These are phyloP conservation scores for Zymoseptoria tritici DNA, from an alignment of 2,329 filamentous ascomycete genomes.

Conservation along the genomic window DNA sequence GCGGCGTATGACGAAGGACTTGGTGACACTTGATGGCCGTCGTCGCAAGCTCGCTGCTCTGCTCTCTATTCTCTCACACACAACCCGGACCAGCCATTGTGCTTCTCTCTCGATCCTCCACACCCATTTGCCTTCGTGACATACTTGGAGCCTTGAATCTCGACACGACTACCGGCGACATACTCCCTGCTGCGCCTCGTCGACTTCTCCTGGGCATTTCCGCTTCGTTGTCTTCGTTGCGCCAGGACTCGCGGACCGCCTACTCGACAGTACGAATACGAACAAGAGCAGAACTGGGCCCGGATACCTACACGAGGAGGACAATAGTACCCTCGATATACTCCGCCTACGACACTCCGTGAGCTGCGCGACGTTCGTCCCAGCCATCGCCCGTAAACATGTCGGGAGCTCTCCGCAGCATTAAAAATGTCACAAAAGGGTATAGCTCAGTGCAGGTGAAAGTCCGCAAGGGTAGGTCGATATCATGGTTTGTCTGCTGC, in stretches of 20 bases:
- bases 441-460: constrained; percentile 96
- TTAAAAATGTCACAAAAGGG: constrained; percentile 99
- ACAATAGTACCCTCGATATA: not conserved
- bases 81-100: not conserved
- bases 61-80: not conserved
- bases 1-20: not conserved
- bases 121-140: not conserved
- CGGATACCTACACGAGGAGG: not conserved
- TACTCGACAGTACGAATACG: not conserved
- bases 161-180: no score
- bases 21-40: not conserved
- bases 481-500: not conserved
- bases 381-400: constrained; percentile 44
- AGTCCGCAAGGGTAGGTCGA: constrained; percentile 79
- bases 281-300: not conserved
- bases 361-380: constrained; percentile 9
- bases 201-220: not conserved
- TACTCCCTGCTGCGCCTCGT: not conserved
- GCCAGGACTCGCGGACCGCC: not conserved
- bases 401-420: constrained; percentile 95
- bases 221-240: not conserved
- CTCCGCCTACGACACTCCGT: constrained; percentile 1
- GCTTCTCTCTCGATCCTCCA: not conserved
- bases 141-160: not conserved
- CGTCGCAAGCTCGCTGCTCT: not conserved